phyloP scores from a whole-genome alignment of 2,329 filamentous ascomycete genomes.

The Rhexocercosporidium sp. region DNA sequence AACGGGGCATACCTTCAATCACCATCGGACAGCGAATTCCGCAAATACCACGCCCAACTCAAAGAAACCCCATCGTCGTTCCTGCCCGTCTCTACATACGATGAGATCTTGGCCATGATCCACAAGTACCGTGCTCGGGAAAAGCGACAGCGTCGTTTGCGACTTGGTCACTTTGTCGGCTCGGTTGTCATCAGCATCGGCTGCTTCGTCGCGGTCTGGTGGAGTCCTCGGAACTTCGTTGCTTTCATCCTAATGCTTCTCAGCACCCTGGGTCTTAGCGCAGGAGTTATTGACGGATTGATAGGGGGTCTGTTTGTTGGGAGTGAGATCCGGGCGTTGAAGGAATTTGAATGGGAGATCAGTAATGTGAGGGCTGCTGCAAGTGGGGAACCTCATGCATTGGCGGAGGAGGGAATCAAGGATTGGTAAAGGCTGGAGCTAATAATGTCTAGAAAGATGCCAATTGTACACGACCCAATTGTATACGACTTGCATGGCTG shows the following conservation, averaged over 20 bases:
- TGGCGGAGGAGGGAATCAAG: slow-evolving; percentile 36
- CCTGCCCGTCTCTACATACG: slow-evolving; percentile 61
- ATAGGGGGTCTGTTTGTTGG: slow-evolving; percentile 88
- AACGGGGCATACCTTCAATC: slow-evolving; percentile 38
- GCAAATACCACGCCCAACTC: slow-evolving; percentile 32
- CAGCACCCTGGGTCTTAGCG: slow-evolving; percentile 76
- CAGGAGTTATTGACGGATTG: slow-evolving; percentile 82
- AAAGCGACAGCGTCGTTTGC: slow-evolving; percentile 70
- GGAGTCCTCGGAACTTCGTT: slow-evolving; percentile 76
- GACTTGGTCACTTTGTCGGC: slow-evolving; percentile 74
- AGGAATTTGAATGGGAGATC: slow-evolving; percentile 95
- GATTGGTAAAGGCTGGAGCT: slow-evolving; percentile 36
- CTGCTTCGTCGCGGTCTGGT: slow-evolving; percentile 86
- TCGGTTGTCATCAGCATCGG: slow-evolving; percentile 71
- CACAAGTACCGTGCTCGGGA: slow-evolving; percentile 73
- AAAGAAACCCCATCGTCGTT: slow-evolving; percentile 29
- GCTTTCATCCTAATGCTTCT: slow-evolving; percentile 81
- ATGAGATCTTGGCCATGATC: slow-evolving; percentile 76
- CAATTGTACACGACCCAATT: not conserved
- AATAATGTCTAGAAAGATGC: not conserved
- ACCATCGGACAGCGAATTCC: slow-evolving; percentile 33
- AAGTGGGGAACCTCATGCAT: slow-evolving; percentile 35
- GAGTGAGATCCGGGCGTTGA: slow-evolving; percentile 79
- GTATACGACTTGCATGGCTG: not conserved
- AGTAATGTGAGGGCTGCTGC: slow-evolving; percentile 60